Percentiles rank a stretch among this genome's conserved stretches.
phyloP scores from a whole-genome alignment of 2,329 filamentous ascomycete genomes.

The Phyllosticta citriasiana region DNA sequence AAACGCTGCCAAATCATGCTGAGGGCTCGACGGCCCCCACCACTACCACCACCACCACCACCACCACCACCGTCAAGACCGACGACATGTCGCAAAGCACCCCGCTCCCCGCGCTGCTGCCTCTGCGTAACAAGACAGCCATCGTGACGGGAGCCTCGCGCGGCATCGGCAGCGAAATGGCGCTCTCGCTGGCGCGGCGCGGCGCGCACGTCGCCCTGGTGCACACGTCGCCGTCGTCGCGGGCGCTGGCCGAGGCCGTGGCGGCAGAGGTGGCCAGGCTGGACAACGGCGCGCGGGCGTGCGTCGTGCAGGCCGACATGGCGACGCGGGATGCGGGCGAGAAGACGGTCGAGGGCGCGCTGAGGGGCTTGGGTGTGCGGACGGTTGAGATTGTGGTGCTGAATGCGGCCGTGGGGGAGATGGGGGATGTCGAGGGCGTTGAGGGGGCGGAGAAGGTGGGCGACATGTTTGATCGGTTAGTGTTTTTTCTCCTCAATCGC shows the following conservation, averaged over 20 bases:
- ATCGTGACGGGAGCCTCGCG: conserved; percentile 38
- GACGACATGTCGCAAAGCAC: neutral
- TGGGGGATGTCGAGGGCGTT: neutral
- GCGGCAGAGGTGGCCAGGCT: neutral
- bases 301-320: neutral
- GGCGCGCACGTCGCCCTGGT: conserved; percentile 27
- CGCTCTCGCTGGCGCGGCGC: conserved; percentile 29
- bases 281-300: neutral
- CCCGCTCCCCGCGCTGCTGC: neutral
- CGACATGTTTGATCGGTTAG: neutral
- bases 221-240: neutral
- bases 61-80: neutral
- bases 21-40: neutral
- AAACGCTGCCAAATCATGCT: neutral
- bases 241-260: neutral
- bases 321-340: neutral
- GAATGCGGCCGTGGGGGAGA: neutral
- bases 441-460: neutral
- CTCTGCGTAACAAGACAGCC: conserved; percentile 23
- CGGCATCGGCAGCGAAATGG: conserved; percentile 37
- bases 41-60: neutral
- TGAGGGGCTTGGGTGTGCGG: neutral
- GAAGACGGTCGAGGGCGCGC: neutral
- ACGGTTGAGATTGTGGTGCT: neutral
- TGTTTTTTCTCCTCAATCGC: neutral